Conservation (phyloP, 2,329 filamentous ascomycete genomes). For the Aspergillus vadensis region DNA sequence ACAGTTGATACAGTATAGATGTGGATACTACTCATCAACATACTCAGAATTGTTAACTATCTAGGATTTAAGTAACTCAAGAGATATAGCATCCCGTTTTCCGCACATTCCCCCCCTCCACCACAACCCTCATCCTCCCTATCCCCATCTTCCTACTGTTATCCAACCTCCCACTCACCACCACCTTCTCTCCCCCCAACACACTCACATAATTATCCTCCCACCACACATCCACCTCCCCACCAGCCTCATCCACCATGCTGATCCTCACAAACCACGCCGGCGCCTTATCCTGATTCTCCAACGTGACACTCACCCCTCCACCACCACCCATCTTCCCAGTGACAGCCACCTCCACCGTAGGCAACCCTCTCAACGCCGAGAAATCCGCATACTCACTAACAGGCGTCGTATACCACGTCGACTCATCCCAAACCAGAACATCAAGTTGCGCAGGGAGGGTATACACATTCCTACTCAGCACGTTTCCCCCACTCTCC, state of each 20-base stretch:
- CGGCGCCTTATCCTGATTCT: slow-evolving; percentile 56
- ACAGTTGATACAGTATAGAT: too few relatives aligned
- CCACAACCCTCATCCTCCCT: slow-evolving; percentile 15
- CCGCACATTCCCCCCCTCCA: slow-evolving; percentile 29
- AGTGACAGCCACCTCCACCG: slow-evolving; percentile 20
- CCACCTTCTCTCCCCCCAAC: slow-evolving; percentile 58
- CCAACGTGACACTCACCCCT: slow-evolving; percentile 44
- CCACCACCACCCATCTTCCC: slow-evolving; percentile 3
- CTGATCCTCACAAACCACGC: slow-evolving; percentile 61
- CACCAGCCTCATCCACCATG: slow-evolving; percentile 46
- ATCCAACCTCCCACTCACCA: slow-evolving; percentile 36
- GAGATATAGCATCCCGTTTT: slow-evolving; percentile 3
- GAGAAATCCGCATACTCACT: slow-evolving; percentile 54
- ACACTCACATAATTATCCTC: slow-evolving; percentile 66
- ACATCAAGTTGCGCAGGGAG: slow-evolving; percentile 50
- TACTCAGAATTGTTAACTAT: too few relatives aligned
- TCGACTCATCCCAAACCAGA: slow-evolving; percentile 59
- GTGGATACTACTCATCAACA: too few relatives aligned
- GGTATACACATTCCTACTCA: slow-evolving; percentile 66
- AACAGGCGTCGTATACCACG: slow-evolving; percentile 63
- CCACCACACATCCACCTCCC: slow-evolving; percentile 57
- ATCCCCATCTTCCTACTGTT: too few relatives aligned
- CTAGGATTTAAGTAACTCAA: too few relatives aligned
- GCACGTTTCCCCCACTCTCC: not conserved
- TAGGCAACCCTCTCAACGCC: slow-evolving; percentile 45